These are phyloP conservation scores for Gossypium schwendimanii DNA, from an alignment of 441 rosid genomes.

Conservation along the genomic window DNA sequence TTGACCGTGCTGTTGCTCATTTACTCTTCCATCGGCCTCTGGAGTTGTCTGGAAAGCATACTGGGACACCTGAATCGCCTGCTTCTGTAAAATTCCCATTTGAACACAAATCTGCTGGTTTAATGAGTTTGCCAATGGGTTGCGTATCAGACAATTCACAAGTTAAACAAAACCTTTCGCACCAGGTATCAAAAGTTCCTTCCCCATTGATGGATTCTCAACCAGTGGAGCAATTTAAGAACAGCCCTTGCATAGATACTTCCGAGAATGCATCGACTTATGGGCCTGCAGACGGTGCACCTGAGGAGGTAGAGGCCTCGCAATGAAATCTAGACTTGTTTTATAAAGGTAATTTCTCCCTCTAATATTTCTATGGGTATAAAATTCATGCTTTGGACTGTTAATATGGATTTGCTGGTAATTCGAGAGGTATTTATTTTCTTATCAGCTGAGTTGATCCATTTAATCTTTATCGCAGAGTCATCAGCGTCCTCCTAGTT, in stretches of 20 bases:
- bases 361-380: slow-evolving; percentile 19
- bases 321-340: slow-evolving; percentile 25
- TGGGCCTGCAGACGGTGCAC: slow-evolving; percentile 33
- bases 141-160: slow-evolving; percentile 30
- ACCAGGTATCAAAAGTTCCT: slow-evolving; percentile 30
- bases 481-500: background rate
- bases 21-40: slow-evolving; percentile 79
- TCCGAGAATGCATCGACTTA: slow-evolving; percentile 42
- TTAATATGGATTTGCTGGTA: slow-evolving; percentile 30
- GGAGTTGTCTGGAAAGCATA: slow-evolving; percentile 42
- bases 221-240: slow-evolving; percentile 7
- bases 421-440: slow-evolving; percentile 23
- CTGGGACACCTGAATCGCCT: slow-evolving; percentile 58
- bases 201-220: slow-evolving; percentile 18
- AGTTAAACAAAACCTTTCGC: slow-evolving; percentile 26
- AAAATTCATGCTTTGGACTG: slow-evolving; percentile 3
- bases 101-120: slow-evolving; percentile 31
- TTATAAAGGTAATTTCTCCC: slow-evolving; percentile 46
- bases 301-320: slow-evolving; percentile 33
- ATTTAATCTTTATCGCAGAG: background rate
- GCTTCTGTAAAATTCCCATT: slow-evolving; percentile 36
- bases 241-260: slow-evolving; percentile 27
- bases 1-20: slow-evolving; percentile 82
- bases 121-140: slow-evolving; percentile 22
- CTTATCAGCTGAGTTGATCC: slow-evolving; percentile 30